Evolutionary conservation across 139 green algal genomes (phyloP).

Genomic region (Pycnococcus provasolii): DNA sequence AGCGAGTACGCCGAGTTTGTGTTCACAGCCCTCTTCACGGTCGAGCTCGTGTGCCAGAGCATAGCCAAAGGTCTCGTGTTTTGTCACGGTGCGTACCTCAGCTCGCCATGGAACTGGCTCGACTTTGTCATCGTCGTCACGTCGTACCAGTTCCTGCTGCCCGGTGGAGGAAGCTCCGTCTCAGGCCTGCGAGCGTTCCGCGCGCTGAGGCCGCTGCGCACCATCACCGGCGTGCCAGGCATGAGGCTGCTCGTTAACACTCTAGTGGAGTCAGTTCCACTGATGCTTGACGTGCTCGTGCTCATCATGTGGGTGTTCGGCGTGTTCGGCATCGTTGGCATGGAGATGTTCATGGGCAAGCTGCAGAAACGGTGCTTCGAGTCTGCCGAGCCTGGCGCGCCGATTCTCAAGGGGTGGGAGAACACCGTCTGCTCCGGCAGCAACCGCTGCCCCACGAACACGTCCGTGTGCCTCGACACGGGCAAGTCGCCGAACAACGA

Average conservation of each 20-base stretch:
- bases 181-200: slow-evolving; percentile 12
- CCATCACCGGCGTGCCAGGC: not conserved
- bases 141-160: slow-evolving; percentile 31
- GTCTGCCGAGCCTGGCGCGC: not conserved
- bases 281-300: slow-evolving; percentile 12
- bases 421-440: slow-evolving; percentile 8
- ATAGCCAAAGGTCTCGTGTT: slow-evolving; percentile 26
- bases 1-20: slow-evolving; percentile 17
- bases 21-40: slow-evolving; percentile 33
- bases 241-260: slow-evolving; percentile 3
- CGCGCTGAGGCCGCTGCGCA: slow-evolving; percentile 6
- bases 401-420: slow-evolving; percentile 7
- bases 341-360: slow-evolving; percentile 38
- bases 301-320: slow-evolving; percentile 6
- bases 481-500: slow-evolving; percentile 4
- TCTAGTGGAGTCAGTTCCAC: slow-evolving; percentile 12
- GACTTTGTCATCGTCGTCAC: slow-evolving; percentile 43
- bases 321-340: slow-evolving; percentile 38
- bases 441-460: no score
- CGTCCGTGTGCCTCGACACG: not conserved
- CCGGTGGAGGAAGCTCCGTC: slow-evolving; percentile 32
- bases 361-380: slow-evolving; percentile 13
- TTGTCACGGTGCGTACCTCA: slow-evolving; percentile 41
- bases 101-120: slow-evolving; percentile 40
- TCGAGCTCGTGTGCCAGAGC: slow-evolving; percentile 32